phyloP scores from a whole-genome alignment of 305 asterid genomes.

The Plantago lanceolata region DNA sequence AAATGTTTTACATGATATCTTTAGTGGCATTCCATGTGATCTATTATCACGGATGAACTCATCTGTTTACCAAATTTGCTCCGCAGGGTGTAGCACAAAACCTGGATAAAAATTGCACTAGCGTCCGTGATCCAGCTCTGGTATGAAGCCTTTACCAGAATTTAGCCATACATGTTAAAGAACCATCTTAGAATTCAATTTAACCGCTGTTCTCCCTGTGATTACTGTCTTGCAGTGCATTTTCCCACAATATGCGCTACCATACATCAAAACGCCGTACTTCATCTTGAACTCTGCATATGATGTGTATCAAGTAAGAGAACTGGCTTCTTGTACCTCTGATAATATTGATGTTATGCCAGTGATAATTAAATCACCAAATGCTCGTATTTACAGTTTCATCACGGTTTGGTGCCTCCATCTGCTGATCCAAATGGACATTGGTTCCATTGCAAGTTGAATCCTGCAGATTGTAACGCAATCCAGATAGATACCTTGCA shows the following conservation, averaged over 20 bases:
- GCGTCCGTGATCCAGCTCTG: conserved; percentile 42
- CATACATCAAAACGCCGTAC: conserved; percentile 63
- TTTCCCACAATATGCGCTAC: conserved; percentile 81
- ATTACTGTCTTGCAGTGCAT: conserved; percentile 56
- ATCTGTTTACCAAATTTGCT: conserved; percentile 8
- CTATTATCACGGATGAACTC: neutral
- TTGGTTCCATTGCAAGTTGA: conserved; percentile 77
- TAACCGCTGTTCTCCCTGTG: neutral
- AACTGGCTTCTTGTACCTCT: conserved; percentile 4
- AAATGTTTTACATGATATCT: neutral
- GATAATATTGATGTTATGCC: neutral
- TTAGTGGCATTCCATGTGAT: neutral
- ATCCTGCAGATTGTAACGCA: conserved; percentile 51
- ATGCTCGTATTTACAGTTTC: conserved; percentile 42
- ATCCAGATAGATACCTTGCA: conserved; percentile 59
- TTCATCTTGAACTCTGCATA: conserved; percentile 88
- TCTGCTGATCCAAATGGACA: conserved; percentile 80
- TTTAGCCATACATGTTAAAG: conserved; percentile 21
- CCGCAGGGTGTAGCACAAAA: conserved; percentile 60
- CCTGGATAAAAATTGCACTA: conserved; percentile 65
- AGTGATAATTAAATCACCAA: neutral
- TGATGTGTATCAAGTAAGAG: conserved; percentile 82
- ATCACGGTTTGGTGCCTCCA: conserved; percentile 80
- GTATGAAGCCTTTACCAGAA: conserved; percentile 35
- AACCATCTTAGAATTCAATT: conserved; percentile 4